Evolutionary conservation across 2,329 filamentous ascomycete species (phyloP).

Genomic region (Penicillium sp.): DNA sequence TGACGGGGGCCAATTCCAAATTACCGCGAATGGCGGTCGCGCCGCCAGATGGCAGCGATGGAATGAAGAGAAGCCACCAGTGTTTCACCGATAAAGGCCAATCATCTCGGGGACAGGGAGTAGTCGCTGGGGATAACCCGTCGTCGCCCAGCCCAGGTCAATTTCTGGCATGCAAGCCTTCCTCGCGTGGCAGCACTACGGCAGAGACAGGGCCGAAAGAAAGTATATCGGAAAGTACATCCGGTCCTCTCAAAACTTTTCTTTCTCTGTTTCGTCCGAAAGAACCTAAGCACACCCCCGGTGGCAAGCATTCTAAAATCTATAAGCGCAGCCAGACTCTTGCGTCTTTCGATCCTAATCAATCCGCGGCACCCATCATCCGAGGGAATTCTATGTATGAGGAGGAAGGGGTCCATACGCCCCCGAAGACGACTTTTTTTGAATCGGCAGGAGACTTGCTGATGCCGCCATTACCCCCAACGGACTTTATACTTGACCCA

Average conservation of each 20-base stretch:
- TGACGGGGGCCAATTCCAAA: conserved; percentile 64
- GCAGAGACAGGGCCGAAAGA: conserved; percentile 13
- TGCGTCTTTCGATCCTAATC: conserved; percentile 25
- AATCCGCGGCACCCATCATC: conserved; percentile 32
- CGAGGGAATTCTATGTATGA: conserved; percentile 49
- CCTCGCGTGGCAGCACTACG: conserved; percentile 2
- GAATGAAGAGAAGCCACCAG: background rate
- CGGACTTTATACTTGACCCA: conserved; percentile 79
- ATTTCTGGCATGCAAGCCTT: conserved; percentile 19
- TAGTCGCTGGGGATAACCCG: conserved; percentile 5
- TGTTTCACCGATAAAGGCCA: conserved; percentile 8
- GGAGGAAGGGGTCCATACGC: conserved; percentile 56
- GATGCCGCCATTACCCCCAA: conserved; percentile 77
- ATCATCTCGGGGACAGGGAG: conserved; percentile 12
- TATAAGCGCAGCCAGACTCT: conserved; percentile 75
- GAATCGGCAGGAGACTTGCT: conserved; percentile 91
- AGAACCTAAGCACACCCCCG: conserved; percentile 47
- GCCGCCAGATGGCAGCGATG: conserved; percentile 15
- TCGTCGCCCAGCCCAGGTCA: conserved; percentile 18
- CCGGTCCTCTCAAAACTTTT: conserved; percentile 57
- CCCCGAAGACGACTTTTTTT: conserved; percentile 87
- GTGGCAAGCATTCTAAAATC: conserved; percentile 54
- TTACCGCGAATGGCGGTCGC: conserved; percentile 45
- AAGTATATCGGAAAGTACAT: conserved; percentile 24
- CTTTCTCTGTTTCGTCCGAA: conserved; percentile 69